These are phyloP conservation scores for Trypanosoma boissoni DNA, from an alignment of 208 protist species.

Conservation along the genomic window DNA sequence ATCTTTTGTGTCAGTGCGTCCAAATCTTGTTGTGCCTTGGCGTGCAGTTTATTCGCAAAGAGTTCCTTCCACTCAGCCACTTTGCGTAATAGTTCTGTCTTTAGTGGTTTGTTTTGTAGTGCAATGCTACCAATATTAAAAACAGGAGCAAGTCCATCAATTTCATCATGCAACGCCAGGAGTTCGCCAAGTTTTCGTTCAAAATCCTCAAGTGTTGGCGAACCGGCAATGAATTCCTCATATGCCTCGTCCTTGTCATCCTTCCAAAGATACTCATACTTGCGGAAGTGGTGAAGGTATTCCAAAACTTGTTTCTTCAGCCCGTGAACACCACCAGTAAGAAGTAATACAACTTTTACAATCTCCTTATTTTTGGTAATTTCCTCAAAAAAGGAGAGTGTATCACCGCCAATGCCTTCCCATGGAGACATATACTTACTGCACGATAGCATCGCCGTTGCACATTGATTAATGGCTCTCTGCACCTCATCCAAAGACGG, in stretches of 20 bases:
- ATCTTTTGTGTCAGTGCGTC: slow-evolving; percentile 92
- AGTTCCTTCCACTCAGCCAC: slow-evolving; percentile 94
- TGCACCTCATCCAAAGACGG: slow-evolving; percentile 95
- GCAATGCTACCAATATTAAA: slow-evolving; percentile 93
- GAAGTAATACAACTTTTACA: slow-evolving; percentile 93
- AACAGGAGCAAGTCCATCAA: slow-evolving; percentile 72
- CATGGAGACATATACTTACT: slow-evolving; percentile 90
- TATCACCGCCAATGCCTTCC: slow-evolving; percentile 59
- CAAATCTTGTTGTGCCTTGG: slow-evolving; percentile 86
- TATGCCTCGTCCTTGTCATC: slow-evolving; percentile 93
- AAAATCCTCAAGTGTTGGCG: slow-evolving; percentile 92
- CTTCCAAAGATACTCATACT: slow-evolving; percentile 95
- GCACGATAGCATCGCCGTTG: slow-evolving; percentile 87
- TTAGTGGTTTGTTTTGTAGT: slow-evolving; percentile 93
- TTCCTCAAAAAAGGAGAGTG: slow-evolving; percentile 88
- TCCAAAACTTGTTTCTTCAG: slow-evolving; percentile 93
- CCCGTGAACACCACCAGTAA: slow-evolving; percentile 91
- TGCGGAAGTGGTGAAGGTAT: slow-evolving; percentile 89
- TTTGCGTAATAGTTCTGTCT: slow-evolving; percentile 86
- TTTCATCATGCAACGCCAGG: slow-evolving; percentile 88
- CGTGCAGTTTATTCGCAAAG: slow-evolving; percentile 94
- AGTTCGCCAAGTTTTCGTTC: slow-evolving; percentile 91
- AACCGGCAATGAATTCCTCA: slow-evolving; percentile 76
- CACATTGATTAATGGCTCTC: slow-evolving; percentile 93
- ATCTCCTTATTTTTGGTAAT: slow-evolving; percentile 94